Conservation (phyloP, 495 filamentous ascomycete species). For the Pyronema omphalodes region DNA sequence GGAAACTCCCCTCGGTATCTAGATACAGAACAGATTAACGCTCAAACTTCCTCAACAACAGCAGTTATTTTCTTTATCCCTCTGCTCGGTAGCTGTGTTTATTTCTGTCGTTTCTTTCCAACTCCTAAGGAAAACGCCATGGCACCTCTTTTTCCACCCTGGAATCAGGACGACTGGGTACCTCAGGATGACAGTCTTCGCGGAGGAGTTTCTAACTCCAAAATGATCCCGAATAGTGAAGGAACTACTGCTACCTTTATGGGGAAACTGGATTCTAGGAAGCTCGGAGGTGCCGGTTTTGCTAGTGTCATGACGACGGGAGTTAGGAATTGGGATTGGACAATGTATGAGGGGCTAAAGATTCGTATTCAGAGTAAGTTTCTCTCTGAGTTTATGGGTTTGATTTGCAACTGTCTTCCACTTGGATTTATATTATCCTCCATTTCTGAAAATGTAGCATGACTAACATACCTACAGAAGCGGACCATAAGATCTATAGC, state of each 20-base stretch:
- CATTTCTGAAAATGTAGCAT: not conserved
- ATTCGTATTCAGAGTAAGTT: conserved; percentile 20
- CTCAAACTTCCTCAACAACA: too few species aligned
- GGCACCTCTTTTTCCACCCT: conserved; percentile 24
- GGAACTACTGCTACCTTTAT: conserved; percentile 33
- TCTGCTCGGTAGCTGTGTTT: too few species aligned
- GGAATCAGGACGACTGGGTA: conserved; percentile 43
- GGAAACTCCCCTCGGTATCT: too few species aligned
- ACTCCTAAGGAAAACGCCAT: not conserved
- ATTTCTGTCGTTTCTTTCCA: too few species aligned
- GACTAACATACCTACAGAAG: conserved; percentile 11
- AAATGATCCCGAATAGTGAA: conserved; percentile 13
- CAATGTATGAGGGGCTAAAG: conserved; percentile 37
- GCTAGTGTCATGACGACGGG: conserved; percentile 52
- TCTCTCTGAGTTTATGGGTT: not conserved
- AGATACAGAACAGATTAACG: too few species aligned
- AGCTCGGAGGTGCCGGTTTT: conserved; percentile 67
- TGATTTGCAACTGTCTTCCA: not conserved
- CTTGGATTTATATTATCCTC: not conserved
- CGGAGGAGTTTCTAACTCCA: conserved; percentile 35
- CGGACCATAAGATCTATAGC: conserved; percentile 44
- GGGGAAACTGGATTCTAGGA: conserved; percentile 52
- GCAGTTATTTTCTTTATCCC: too few species aligned
- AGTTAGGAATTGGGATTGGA: conserved; percentile 36
- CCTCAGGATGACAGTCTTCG: conserved; percentile 54